Percentiles rank a stretch among this genome's conserved stretches.
Conservation (phyloP, 1,284 basidiomycete genomes). For the Boletus albobrunnescens region DNA sequence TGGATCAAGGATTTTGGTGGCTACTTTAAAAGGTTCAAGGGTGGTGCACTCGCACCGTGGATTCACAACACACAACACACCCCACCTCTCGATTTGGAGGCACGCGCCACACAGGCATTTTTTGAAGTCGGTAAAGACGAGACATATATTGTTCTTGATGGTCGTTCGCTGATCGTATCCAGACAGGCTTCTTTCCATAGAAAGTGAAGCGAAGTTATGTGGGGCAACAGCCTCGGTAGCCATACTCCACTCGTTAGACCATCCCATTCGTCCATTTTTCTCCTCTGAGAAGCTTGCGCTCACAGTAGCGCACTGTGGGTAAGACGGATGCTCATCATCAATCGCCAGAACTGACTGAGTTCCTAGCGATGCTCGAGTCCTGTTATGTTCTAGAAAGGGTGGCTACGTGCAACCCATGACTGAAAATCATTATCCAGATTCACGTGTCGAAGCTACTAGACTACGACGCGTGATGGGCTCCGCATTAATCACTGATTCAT, state of each 20-base stretch:
- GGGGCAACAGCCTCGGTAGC: slow-evolving; percentile 92
- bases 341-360: slow-evolving; percentile 3
- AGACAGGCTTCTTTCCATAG: slow-evolving; percentile 58
- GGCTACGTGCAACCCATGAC: slow-evolving; percentile 79
- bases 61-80: slow-evolving; percentile 41
- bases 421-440: slow-evolving; percentile 90
- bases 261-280: slow-evolving; percentile 75
- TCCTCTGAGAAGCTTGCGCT: slow-evolving; percentile 64
- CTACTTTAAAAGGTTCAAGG: slow-evolving; percentile 84
- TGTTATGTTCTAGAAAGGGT: slow-evolving; percentile 73
- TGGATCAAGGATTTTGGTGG: slow-evolving; percentile 80
- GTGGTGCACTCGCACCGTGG: slow-evolving; percentile 75
- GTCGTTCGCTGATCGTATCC: slow-evolving; percentile 38
- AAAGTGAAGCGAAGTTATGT: slow-evolving; percentile 58
- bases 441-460: slow-evolving; percentile 79
- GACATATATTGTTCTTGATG: slow-evolving; percentile 1
- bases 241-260: slow-evolving; percentile 81
- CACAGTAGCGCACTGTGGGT: slow-evolving; percentile 94
- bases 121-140: slow-evolving; percentile 58
- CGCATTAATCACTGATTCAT: slow-evolving; percentile 89
- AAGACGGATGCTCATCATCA: slow-evolving; percentile 22
- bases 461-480: slow-evolving; percentile 88
- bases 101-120: slow-evolving; percentile 81
- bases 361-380: slow-evolving; percentile 80
- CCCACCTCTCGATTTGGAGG: slow-evolving; percentile 70